Conservation (phyloP, 805 yeast species). For the Ogataea sp. region DNA sequence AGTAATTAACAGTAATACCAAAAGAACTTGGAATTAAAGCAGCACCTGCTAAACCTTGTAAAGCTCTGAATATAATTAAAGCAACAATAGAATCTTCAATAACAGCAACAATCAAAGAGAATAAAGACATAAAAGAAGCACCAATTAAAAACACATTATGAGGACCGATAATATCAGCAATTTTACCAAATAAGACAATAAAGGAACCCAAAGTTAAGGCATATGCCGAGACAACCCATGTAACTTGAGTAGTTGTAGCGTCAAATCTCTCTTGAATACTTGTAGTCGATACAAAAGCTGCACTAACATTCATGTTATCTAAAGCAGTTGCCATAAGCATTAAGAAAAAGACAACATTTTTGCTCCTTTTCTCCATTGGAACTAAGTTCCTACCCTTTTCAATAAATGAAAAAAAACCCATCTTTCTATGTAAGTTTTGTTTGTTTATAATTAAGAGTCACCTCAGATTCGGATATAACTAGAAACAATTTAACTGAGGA, state of each 20-base stretch:
- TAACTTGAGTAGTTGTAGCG: slow-evolving; percentile 26
- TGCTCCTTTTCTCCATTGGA: slow-evolving; percentile 8
- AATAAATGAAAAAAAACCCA: background rate
- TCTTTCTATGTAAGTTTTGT: too few species aligned
- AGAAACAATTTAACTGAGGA: too few species aligned
- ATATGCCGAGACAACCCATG: slow-evolving; percentile 37
- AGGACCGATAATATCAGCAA: slow-evolving; percentile 34
- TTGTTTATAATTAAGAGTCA: too few species aligned
- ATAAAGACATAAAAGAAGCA: slow-evolving; percentile 8
- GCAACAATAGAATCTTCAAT: slow-evolving; percentile 25
- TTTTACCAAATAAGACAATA: slow-evolving; percentile 33
- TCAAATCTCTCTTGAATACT: slow-evolving; percentile 28
- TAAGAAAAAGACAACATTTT: slow-evolving; percentile 7
- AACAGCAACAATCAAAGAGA: slow-evolving; percentile 27
- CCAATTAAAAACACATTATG: slow-evolving; percentile 21
- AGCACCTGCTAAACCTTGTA: slow-evolving; percentile 38
- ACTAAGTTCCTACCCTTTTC: slow-evolving; percentile 1
- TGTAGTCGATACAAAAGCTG: slow-evolving; percentile 14
- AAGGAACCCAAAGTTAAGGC: slow-evolving; percentile 37
- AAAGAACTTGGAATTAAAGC: slow-evolving; percentile 27
- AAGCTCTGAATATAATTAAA: slow-evolving; percentile 33
- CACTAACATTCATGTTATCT: slow-evolving; percentile 20
- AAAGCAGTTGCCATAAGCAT: slow-evolving; percentile 9
- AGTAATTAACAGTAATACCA: slow-evolving; percentile 16
- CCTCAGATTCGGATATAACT: too few species aligned